Evolutionary conservation across 148 eudicot species (phyloP).

Genomic region (Fagopyrum tataricum): DNA sequence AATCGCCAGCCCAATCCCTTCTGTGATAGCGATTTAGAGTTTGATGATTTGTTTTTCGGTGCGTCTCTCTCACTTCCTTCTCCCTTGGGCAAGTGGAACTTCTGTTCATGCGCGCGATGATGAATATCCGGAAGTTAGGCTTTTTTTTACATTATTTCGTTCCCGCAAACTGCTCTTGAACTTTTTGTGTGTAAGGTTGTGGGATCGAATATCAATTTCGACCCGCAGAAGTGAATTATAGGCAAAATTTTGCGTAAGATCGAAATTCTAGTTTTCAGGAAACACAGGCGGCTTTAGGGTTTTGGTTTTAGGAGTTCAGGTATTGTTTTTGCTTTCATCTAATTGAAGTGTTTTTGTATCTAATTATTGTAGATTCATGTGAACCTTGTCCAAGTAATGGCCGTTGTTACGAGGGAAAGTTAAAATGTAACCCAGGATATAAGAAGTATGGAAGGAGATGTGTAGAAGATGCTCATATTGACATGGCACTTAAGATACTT

Average conservation of each 20-base stretch:
- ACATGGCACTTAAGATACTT: conserved; percentile 52
- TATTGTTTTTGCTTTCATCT: not conserved
- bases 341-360: not conserved
- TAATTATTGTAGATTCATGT: conserved; percentile 52
- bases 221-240: not conserved
- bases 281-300: not conserved
- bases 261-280: not conserved
- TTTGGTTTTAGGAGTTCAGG: no score
- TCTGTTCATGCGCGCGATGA: not conserved
- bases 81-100: not conserved
- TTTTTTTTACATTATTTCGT: not conserved
- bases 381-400: conserved; percentile 88
- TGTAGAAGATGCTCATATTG: conserved; percentile 73
- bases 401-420: conserved; percentile 57
- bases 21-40: conserved; percentile 42
- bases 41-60: conserved; percentile 40
- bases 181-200: not conserved
- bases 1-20: conserved; percentile 41
- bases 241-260: not conserved
- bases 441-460: conserved; percentile 58
- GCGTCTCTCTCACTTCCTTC: conserved; percentile 4
- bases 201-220: not conserved
- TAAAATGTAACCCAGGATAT: conserved; percentile 71
- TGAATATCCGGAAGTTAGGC: not conserved
- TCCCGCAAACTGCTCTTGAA: not conserved